phyloP scores from a whole-genome alignment of 1,284 basidiomycete species.

The Malassezia nana region DNA sequence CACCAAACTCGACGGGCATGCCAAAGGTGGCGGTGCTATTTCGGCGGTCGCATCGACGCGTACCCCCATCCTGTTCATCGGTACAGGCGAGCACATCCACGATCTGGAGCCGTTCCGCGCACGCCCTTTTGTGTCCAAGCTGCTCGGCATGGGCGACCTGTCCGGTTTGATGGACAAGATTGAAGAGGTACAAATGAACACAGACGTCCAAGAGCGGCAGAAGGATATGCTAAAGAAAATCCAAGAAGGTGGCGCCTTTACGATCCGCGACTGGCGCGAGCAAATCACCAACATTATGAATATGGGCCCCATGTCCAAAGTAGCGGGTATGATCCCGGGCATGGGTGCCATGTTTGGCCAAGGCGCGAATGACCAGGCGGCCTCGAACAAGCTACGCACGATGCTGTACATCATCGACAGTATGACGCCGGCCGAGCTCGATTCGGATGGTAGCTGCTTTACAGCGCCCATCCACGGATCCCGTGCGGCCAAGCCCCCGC shows the following conservation, averaged over 20 bases:
- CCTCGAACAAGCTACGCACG: conserved; percentile 73
- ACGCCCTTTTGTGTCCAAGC: conserved; percentile 91
- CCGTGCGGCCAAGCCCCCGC: conserved; percentile 20
- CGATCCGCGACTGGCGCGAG: conserved; percentile 93
- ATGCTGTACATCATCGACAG: conserved; percentile 99
- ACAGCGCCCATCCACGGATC: conserved; percentile 20
- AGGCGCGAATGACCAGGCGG: conserved; percentile 76
- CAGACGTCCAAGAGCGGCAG: conserved; percentile 61
- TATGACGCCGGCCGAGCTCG: conserved; percentile 85
- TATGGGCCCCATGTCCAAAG: conserved; percentile 96
- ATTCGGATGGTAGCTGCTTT: conserved; percentile 70
- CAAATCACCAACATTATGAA: conserved; percentile 96
- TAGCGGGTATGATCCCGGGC: conserved; percentile 97
- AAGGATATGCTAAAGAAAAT: conserved; percentile 98
- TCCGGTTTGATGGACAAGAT: conserved; percentile 77
- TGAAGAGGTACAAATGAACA: conserved; percentile 56
- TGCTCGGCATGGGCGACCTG: conserved; percentile 89
- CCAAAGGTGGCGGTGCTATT: conserved; percentile 97
- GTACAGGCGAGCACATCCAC: conserved; percentile 89
- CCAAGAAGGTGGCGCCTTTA: conserved; percentile 80
- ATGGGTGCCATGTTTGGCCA: conserved; percentile 63
- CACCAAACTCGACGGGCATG: conserved; percentile 98
- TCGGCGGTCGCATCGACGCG: conserved; percentile 97
- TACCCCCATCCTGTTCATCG: conserved; percentile 97
- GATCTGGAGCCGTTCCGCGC: conserved; percentile 93